Evolutionary conservation across 1,284 basidiomycete species (phyloP), one percentile per base, ranked within the genome.

Genomic region (Trametes sp.): DNA sequence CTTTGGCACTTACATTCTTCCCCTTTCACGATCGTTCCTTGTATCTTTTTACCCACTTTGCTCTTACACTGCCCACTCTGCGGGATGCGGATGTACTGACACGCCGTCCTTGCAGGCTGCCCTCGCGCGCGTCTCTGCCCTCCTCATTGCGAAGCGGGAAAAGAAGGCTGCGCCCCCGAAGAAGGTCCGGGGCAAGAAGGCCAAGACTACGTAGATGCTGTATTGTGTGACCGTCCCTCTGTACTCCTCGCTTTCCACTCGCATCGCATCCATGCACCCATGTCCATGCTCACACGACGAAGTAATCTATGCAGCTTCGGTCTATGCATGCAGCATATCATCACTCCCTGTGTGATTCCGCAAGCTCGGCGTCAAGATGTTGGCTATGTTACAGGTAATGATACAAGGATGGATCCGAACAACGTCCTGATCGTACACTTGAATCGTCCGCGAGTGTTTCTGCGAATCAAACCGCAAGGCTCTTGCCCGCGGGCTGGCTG

Each of bases 101-200:
- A 24, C 23, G 6, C 19, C 35, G 13, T 41, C 36, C 23, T 24
- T 53, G 24, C 73, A 95, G 94, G 90, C 89, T 71, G 86, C 89
- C 69, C 84, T 96, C 61, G 92, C 91, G 65, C 93, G 94, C 68
- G 86, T 89, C 57, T 93, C 92, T 70, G 90, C 92, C 60, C 82
- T 95, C 69, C 70, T 88, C 64, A 84, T 82, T 49, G 81, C 89
- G 63, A 87, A 92, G 80, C 87, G 85, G 76, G 88, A 89, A 78
- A 86, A 85, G 78, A 93, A 93, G 81, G 79, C 87, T 41, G 74
- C 80, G 69, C 90, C 87, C 74, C 81, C 87, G 62, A 88, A 86
- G 84, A 95, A 94, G 83, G 65, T 79, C 69, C 85, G 94, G 71
- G 92, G 92, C 66, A 89, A 88, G 82, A 94, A 80, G 41, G 65